Evolutionary conservation across 495 filamentous ascomycete genomes (phyloP).

Genomic region (Astrocystis sublimbata): DNA sequence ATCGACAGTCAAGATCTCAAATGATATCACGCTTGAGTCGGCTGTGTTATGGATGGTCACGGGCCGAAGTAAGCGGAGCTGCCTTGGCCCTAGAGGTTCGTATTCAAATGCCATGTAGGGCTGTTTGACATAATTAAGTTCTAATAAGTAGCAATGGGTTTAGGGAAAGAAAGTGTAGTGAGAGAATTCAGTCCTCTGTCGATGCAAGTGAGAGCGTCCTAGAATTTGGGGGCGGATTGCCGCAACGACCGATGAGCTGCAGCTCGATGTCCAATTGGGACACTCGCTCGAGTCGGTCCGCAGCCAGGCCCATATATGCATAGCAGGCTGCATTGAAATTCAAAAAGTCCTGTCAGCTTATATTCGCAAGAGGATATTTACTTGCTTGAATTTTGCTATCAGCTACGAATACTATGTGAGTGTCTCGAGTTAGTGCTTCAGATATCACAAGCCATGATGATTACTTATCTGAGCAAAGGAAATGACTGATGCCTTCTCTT

Average conservation of each 20-base stretch:
- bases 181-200: too few species aligned
- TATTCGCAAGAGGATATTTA: too few species aligned
- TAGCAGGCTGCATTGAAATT: neutral
- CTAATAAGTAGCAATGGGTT: neutral
- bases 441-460: too few species aligned
- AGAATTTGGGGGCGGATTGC: neutral
- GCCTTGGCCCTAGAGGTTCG: conserved; percentile 8
- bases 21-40: conserved; percentile 2
- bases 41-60: too few species aligned
- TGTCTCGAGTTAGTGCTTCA: too few species aligned
- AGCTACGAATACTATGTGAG: too few species aligned
- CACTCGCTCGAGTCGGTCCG: neutral
- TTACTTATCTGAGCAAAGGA: too few species aligned
- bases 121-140: neutral
- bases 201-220: neutral
- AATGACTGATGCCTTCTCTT: too few species aligned
- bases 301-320: neutral
- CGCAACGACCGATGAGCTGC: neutral
- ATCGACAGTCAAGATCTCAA: conserved; percentile 6
- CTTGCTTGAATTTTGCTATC: too few species aligned
- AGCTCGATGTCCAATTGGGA: neutral
- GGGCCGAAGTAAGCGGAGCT: conserved; percentile 19
- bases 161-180: neutral
- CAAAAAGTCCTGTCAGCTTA: too few species aligned
- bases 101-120: conserved; percentile 17